Evolutionary conservation across 768 basidiomycete species (phyloP).

Genomic region (Cystofilobasidium ferigula): DNA sequence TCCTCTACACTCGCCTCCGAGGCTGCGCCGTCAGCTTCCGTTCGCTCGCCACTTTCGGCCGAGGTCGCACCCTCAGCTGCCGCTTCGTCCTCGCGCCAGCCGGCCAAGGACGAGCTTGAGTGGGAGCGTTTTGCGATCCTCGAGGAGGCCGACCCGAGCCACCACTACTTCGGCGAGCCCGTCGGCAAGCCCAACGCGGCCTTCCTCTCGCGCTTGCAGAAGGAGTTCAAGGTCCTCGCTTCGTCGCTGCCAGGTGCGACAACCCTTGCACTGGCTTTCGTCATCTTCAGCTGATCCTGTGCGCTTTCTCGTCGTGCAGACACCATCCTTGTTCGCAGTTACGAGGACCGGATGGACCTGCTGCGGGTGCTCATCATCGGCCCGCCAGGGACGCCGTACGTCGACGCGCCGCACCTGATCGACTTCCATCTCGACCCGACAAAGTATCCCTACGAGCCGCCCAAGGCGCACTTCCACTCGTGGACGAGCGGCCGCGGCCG

Average conservation of each 20-base stretch:
- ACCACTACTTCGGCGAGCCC: constrained; percentile 54
- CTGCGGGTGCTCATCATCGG: constrained; percentile 81
- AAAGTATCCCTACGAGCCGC: constrained; percentile 47
- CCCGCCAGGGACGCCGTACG: constrained; percentile 72
- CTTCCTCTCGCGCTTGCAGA: constrained; percentile 64
- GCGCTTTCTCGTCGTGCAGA: constrained; percentile 42
- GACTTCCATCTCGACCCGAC: constrained; percentile 78
- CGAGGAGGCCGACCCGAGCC: constrained; percentile 63
- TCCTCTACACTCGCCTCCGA: background rate
- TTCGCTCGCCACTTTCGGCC: constrained; percentile 14
- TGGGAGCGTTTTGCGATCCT: constrained; percentile 80
- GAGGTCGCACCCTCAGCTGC: constrained; percentile 1
- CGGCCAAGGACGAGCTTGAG: constrained; percentile 37
- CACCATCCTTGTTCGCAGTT: constrained; percentile 76
- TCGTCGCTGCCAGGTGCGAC: constrained; percentile 66
- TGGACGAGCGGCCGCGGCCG: constrained; percentile 92
- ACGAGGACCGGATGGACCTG: constrained; percentile 79
- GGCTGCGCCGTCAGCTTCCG: constrained; percentile 12
- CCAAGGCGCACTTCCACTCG: constrained; percentile 76
- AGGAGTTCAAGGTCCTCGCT: constrained; percentile 70
- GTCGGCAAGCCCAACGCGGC: constrained; percentile 55
- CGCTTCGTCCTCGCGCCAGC: background rate
- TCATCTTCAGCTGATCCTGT: background rate
- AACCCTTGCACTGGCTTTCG: background rate
- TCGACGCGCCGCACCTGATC: constrained; percentile 72